Conservation (phyloP, 2,329 filamentous ascomycete species). For the Chalaropsis thielavioides region DNA sequence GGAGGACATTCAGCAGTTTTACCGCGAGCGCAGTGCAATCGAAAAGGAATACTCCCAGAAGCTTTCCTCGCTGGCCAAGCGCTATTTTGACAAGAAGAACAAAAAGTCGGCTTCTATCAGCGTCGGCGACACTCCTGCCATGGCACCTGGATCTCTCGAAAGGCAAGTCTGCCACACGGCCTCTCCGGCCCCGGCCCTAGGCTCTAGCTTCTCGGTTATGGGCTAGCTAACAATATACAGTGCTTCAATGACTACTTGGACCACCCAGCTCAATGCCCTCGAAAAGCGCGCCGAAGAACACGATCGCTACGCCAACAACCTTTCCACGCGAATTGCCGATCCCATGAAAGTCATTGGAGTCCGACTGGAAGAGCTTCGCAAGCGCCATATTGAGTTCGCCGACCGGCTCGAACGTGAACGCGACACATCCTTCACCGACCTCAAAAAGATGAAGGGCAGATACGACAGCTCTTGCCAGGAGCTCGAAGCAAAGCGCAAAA, state of each 20-base stretch:
- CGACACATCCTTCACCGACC: slow-evolving; percentile 65
- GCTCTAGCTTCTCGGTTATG: neutral
- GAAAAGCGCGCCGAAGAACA: slow-evolving; percentile 81
- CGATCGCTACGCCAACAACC: slow-evolving; percentile 65
- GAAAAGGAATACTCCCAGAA: slow-evolving; percentile 95
- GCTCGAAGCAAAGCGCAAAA: slow-evolving; percentile 86
- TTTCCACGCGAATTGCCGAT: slow-evolving; percentile 70
- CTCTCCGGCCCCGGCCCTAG: neutral
- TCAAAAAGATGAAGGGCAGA: slow-evolving; percentile 82
- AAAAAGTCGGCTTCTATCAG: slow-evolving; percentile 77
- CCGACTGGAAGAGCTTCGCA: slow-evolving; percentile 83
- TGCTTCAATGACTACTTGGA: slow-evolving; percentile 93
- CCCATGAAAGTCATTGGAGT: slow-evolving; percentile 60
- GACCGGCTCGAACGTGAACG: slow-evolving; percentile 79
- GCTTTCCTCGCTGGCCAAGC: slow-evolving; percentile 75
- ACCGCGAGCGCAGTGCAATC: slow-evolving; percentile 82
- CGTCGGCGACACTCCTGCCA: slow-evolving; percentile 79
- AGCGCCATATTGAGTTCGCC: slow-evolving; percentile 79
- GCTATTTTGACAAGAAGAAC: slow-evolving; percentile 94
- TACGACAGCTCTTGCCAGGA: slow-evolving; percentile 91
- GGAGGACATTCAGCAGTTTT: slow-evolving; percentile 93
- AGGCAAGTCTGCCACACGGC: slow-evolving; percentile 35
- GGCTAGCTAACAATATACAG: slow-evolving; percentile 29
- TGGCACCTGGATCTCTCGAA: slow-evolving; percentile 92
- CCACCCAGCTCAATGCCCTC: slow-evolving; percentile 78